These are phyloP conservation scores for Trypanosoma scelopori DNA, from an alignment of 208 protist species.

Conservation along the genomic window DNA sequence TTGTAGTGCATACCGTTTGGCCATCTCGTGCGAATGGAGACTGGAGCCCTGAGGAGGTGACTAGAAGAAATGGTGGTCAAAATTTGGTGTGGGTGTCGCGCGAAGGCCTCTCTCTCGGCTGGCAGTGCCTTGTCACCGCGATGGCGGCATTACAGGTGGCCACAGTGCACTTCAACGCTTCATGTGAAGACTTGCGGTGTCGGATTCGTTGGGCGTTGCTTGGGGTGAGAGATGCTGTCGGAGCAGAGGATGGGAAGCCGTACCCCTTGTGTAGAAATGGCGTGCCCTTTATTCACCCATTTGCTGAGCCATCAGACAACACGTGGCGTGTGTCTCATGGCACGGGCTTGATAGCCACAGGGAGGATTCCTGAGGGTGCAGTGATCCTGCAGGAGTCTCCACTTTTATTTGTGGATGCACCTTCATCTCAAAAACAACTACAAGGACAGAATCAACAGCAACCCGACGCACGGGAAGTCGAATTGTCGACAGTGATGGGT, in stretches of 20 bases:
- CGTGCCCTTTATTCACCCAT: constrained; percentile 14
- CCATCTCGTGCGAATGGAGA: background rate
- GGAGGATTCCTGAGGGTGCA: constrained; percentile 35
- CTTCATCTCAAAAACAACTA: background rate
- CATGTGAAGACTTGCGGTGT: constrained; percentile 11
- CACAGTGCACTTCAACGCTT: constrained; percentile 18
- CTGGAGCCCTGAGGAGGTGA: background rate
- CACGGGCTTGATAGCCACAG: constrained; percentile 38
- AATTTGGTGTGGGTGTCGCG: constrained; percentile 22
- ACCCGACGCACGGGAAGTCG: background rate
- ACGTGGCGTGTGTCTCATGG: constrained; percentile 32
- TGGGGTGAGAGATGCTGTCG: constrained; percentile 4
- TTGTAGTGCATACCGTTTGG: background rate
- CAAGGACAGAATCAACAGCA: too few relatives aligned
- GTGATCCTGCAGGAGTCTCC: constrained; percentile 37
- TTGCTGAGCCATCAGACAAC: constrained; percentile 36
- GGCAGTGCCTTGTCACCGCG: constrained; percentile 16
- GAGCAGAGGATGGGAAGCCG: background rate
- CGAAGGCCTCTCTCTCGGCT: constrained; percentile 9
- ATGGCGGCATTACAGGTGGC: constrained; percentile 20
- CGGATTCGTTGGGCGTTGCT: constrained; percentile 23
- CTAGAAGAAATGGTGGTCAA: background rate
- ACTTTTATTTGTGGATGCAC: constrained; percentile 7
- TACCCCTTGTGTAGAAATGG: too few relatives aligned
- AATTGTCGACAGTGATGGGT: constrained; percentile 3